Evolutionary conservation across 139 green algal species (phyloP).

Genomic region (Pleodorina starrii): DNA sequence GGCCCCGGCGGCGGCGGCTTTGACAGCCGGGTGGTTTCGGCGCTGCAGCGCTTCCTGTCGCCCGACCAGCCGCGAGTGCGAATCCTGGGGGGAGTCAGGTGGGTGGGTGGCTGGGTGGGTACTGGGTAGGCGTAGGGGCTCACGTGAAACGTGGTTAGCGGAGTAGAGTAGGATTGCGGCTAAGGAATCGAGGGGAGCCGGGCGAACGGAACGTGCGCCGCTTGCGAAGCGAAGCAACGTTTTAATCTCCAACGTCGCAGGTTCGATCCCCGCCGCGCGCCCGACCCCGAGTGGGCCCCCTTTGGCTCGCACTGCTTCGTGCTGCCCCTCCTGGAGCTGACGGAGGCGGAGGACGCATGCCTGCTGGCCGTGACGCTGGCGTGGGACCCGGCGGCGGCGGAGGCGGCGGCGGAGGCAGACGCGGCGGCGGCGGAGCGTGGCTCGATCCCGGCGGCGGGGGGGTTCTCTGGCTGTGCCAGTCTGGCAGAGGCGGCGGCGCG

Average conservation of each 20-base stretch:
- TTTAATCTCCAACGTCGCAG: too few relatives aligned
- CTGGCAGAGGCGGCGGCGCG: conserved; percentile 46
- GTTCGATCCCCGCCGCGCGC: conserved; percentile 56
- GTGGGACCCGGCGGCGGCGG: conserved; percentile 69
- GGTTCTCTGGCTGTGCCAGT: neutral
- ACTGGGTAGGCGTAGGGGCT: too few relatives aligned
- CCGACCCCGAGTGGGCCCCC: conserved; percentile 50
- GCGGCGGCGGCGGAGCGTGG: neutral
- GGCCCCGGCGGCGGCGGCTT: conserved; percentile 68
- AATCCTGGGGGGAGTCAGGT: conserved; percentile 85
- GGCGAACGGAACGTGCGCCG: too few relatives aligned
- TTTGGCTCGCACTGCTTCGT: conserved; percentile 90
- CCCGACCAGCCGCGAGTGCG: conserved; percentile 72
- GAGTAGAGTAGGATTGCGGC: too few relatives aligned
- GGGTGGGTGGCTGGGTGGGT: too few relatives aligned
- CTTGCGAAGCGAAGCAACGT: too few relatives aligned
- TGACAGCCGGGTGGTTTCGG: conserved; percentile 54
- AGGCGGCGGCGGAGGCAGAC: neutral
- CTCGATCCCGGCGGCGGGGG: neutral
- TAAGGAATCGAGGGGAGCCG: too few relatives aligned
- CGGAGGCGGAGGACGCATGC: conserved; percentile 63
- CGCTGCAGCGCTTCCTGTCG: conserved; percentile 82
- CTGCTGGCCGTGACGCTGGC: conserved; percentile 81
- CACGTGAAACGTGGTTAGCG: too few relatives aligned
- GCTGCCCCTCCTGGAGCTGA: conserved; percentile 84